Conservation (phyloP, 495 filamentous ascomycete species). For the Penicillium cosmopolitanum region DNA sequence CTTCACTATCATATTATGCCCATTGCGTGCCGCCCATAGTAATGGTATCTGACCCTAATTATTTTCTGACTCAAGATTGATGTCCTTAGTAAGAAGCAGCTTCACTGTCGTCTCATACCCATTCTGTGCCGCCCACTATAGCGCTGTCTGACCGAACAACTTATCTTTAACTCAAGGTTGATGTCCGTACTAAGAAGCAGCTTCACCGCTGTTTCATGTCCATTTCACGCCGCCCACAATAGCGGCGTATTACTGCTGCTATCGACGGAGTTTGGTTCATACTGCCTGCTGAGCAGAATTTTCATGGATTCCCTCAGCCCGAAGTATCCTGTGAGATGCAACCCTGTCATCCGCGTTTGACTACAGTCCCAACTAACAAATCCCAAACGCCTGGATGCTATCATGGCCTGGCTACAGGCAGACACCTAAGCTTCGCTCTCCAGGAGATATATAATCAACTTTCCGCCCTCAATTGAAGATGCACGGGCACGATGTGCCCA, state of each 20-base stretch:
- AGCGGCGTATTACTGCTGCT: too few relatives aligned
- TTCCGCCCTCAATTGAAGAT: background rate
- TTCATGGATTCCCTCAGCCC: background rate
- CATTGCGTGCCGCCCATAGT: background rate
- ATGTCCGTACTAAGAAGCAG: too few relatives aligned
- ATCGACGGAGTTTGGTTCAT: too few relatives aligned
- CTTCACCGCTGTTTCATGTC: background rate
- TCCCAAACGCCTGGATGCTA: background rate
- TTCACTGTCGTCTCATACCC: background rate
- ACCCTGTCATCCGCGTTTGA: background rate
- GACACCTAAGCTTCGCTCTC: background rate
- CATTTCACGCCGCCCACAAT: background rate
- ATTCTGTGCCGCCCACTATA: background rate
- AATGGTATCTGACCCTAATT: background rate
- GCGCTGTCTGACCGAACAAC: background rate
- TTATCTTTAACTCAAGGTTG: too few relatives aligned
- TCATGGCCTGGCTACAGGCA: background rate
- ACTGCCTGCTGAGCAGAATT: too few relatives aligned
- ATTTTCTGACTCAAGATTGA: background rate
- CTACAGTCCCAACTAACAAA: too few relatives aligned
- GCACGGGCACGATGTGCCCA: background rate
- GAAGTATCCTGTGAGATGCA: background rate
- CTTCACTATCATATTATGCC: background rate
- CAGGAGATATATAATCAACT: background rate
- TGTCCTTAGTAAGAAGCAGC: background rate